Evolutionary conservation across 2,329 filamentous ascomycete genomes (phyloP).

Genomic region (Colletotrichum liaoningense): DNA sequence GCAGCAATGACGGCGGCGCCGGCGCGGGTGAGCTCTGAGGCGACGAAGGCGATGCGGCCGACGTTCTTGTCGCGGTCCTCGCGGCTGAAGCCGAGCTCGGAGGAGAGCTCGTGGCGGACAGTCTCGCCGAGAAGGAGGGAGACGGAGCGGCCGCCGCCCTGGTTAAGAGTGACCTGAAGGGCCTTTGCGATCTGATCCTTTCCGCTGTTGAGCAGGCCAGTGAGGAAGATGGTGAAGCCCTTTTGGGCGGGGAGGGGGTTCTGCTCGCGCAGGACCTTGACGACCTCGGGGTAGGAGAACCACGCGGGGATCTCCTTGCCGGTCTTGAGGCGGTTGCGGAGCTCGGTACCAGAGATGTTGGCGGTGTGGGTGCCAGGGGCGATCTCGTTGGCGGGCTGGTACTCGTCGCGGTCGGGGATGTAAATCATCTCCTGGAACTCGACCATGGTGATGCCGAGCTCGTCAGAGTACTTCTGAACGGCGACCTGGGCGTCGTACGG

Average conservation of each 20-base stretch:
- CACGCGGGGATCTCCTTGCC: slow-evolving; percentile 97
- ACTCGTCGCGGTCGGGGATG: slow-evolving; percentile 96
- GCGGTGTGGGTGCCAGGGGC: slow-evolving; percentile 84
- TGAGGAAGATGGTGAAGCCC: slow-evolving; percentile 98
- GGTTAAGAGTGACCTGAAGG: slow-evolving; percentile 96
- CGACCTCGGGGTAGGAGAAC: slow-evolving; percentile 99
- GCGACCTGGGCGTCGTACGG: slow-evolving; percentile 97
- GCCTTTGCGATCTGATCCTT: slow-evolving; percentile 97
- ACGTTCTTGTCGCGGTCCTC: slow-evolving; percentile 96
- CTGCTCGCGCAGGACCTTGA: slow-evolving; percentile 94
- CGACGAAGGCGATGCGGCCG: slow-evolving; percentile 94
- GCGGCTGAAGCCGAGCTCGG: slow-evolving; percentile 93
- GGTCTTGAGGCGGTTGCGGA: slow-evolving; percentile 89
- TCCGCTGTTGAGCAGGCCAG: slow-evolving; percentile 94
- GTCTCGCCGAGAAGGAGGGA: slow-evolving; percentile 96
- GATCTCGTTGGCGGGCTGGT: slow-evolving; percentile 92
- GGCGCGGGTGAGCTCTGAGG: slow-evolving; percentile 91
- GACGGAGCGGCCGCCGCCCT: slow-evolving; percentile 95
- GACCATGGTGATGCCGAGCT: slow-evolving; percentile 98
- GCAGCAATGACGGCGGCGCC: slow-evolving; percentile 96
- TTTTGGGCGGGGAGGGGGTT: slow-evolving; percentile 92
- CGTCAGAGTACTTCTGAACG: slow-evolving; percentile 94
- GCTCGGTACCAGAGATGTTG: slow-evolving; percentile 90
- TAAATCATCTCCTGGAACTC: slow-evolving; percentile 99
- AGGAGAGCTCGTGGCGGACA: slow-evolving; percentile 90